Evolutionary conservation across 1,284 basidiomycete genomes (phyloP).

Genomic region (Cutaneotrichosporon dermatis): DNA sequence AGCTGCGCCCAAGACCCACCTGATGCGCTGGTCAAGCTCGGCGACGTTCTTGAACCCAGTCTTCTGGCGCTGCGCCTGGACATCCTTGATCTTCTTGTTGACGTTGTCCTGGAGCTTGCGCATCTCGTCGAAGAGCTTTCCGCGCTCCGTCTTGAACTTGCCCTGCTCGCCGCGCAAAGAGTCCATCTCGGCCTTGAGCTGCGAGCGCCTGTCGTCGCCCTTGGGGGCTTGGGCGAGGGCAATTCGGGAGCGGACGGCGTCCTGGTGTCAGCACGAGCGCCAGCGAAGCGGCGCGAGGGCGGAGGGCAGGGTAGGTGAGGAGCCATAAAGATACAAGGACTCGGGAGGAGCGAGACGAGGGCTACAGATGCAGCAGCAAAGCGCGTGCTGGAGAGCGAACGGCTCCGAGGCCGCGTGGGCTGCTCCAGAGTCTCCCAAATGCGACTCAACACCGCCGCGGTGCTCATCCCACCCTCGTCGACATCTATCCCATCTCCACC

Average conservation of each 20-base stretch:
- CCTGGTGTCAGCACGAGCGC: conserved; percentile 51
- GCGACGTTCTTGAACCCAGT: conserved; percentile 74
- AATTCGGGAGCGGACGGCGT: conserved; percentile 74
- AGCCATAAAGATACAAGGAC: no score
- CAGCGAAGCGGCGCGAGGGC: no score
- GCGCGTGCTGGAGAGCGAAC: no score
- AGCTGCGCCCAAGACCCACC: no score
- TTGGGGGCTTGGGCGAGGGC: conserved; percentile 57
- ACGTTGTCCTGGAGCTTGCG: conserved; percentile 75
- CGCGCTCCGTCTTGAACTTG: conserved; percentile 64
- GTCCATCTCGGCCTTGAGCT: conserved; percentile 79
- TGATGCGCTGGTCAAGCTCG: conserved; percentile 85
- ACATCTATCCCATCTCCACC: no score
- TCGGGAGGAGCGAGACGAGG: no score
- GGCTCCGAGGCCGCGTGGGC: no score
- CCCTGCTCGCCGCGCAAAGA: conserved; percentile 74
- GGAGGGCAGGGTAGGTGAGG: no score
- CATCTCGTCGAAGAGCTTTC: conserved; percentile 76
- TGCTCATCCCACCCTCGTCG: no score
- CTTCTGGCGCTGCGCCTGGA: conserved; percentile 78
- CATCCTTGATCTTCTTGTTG: conserved; percentile 85
- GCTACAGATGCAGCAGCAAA: no score
- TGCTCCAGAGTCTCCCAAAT: no score
- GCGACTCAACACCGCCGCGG: no score
- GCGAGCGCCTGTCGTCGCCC: conserved; percentile 57